These are phyloP conservation scores for Nicotiana tabacum DNA, from an alignment of 257 asterid genomes.

Conservation along the genomic window DNA sequence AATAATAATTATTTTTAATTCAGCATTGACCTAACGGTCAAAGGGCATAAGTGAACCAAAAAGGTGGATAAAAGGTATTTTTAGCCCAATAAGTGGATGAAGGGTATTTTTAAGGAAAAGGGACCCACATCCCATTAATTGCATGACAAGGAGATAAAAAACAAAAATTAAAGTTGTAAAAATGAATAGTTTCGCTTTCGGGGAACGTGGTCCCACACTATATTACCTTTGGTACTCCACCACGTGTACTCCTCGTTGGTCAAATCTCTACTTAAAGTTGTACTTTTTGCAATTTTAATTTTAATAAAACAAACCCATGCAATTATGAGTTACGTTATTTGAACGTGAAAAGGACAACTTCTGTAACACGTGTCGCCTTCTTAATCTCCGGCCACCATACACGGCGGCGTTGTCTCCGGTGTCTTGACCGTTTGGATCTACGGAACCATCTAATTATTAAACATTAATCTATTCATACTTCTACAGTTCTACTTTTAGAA, in stretches of 20 bases:
- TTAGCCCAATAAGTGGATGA: too few species aligned
- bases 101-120: too few species aligned
- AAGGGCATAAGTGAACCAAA: too few species aligned
- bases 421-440: conserved; percentile 35
- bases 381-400: conserved; percentile 33
- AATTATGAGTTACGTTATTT: conserved; percentile 17
- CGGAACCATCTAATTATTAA: conserved; percentile 22
- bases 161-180: conserved; percentile 14
- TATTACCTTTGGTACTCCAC: conserved; percentile 11
- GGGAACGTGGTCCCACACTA: conserved; percentile 24
- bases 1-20: too few species aligned
- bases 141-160: conserved; percentile 23
- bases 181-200: background rate
- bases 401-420: conserved; percentile 34
- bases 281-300: too few species aligned
- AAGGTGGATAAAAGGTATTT: too few species aligned
- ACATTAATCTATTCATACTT: background rate
- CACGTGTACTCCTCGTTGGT: conserved; percentile 29
- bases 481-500: conserved; percentile 9
- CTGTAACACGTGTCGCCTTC: conserved; percentile 22
- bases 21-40: too few species aligned
- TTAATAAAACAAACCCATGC: conserved; percentile 21
- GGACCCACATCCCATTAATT: too few species aligned
- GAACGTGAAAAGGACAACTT: conserved; percentile 11
- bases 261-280: conserved; percentile 19